Base-by-base conservation (phyloP, 2,329 filamentous ascomycete genomes). In the Aspergillus aculeatus region DNA sequence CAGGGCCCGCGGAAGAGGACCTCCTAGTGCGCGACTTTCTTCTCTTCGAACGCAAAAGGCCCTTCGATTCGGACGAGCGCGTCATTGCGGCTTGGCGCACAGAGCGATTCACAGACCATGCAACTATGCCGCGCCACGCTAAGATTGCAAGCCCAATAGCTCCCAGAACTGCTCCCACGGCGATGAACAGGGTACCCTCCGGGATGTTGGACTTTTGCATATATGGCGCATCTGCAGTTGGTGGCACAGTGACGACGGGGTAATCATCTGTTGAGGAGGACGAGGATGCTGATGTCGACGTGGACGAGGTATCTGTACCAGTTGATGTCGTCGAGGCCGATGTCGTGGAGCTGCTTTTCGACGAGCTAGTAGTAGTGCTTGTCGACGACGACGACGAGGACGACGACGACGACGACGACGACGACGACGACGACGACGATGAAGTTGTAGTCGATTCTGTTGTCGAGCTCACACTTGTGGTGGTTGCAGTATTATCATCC, bases 131-230 rank as follows among this genome's bases (percentile, higher is more conserved):
- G 62, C 94, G 91, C 95, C 95, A 99, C 59, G 89, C 82, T 12
- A 99, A 82, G 49, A 98, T 86, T n/a, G 87, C 87, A 9, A 92
- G 80, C 11, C 87, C 91, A 64, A 97, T 86, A 65, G 92, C 89
- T 16, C 91, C 95, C 6, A 99, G 84, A 29, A 92, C 89, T 26
- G 92, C 90, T 50, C 95, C 95, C 1, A 98, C 95, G 23, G 88
- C 89, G 69, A 99, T 99, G 79, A 99, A 99, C 60, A 99, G 89
- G 4, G 94, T 97, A 57, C 95, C 95, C 70, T 98, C 90, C 2
- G 95, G 95, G 11, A 93, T 82, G 56, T 79, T 88, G 0, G 92
- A 96, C 69, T 89, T 87, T 71, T 93, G 89, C 91, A 98, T 96
- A 73, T 91, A 99, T 16, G 94, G 92, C 5, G 95, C 95, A 70